These are phyloP conservation scores for Parsonsia alboflavescens DNA, from an alignment of 257 asterid species.

Conservation along the genomic window DNA sequence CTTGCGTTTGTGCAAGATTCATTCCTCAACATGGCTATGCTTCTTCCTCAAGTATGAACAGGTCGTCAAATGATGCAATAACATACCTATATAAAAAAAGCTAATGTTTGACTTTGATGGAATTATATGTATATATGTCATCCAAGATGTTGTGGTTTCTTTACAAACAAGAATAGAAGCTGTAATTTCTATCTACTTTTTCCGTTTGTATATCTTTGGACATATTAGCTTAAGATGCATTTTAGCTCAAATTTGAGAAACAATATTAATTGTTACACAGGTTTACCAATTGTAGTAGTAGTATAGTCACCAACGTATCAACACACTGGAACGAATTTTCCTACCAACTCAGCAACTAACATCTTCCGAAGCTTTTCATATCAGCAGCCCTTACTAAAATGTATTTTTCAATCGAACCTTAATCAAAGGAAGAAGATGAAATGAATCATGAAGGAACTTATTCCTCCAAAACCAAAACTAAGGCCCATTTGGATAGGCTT, in stretches of 20 bases:
- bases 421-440: too few species aligned
- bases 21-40: not conserved
- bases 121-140: not conserved
- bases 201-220: not conserved
- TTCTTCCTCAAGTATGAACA: not conserved
- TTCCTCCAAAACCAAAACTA: too few species aligned
- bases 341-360: not conserved
- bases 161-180: constrained; percentile 3
- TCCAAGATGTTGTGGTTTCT: constrained; percentile 7
- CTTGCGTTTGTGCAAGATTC: too few species aligned
- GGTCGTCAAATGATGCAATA: not conserved
- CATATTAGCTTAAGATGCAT: not conserved
- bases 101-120: not conserved
- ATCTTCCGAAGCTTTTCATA: too few species aligned
- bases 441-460: too few species aligned
- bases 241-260: not conserved
- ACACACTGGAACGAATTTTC: not conserved
- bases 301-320: not conserved
- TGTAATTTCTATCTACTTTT: not conserved
- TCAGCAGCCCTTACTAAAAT: too few species aligned
- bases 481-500: too few species aligned
- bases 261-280: too few species aligned
- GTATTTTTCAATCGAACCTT: too few species aligned
- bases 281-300: not conserved
- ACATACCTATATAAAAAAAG: not conserved